A percentile compares a stretch with the other conserved stretches of the same genome.
Conservation (phyloP, 768 basidiomycete genomes). For the Podaxis sp. region DNA sequence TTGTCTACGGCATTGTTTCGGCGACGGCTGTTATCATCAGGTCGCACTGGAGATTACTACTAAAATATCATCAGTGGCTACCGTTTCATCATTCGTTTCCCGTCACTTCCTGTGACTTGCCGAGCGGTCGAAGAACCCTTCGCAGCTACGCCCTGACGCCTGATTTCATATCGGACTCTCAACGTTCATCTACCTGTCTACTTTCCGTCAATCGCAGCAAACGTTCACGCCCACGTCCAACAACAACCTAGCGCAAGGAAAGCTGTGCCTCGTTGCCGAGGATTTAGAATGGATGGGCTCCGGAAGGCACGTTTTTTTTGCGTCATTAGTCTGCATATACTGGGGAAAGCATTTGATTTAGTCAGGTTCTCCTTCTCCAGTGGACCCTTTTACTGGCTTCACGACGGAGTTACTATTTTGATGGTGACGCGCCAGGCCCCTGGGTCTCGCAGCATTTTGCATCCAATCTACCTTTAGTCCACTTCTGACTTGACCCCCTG, state of each 20-base stretch:
- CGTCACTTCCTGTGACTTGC: not conserved
- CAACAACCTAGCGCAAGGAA: not conserved
- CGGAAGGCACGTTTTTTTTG: not conserved
- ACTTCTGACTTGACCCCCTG: not conserved
- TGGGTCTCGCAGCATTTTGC: not conserved
- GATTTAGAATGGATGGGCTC: not conserved
- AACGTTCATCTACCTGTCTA: conserved; percentile 2
- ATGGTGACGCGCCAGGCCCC: not conserved
- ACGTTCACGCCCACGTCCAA: not conserved
- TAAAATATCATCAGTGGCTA: not conserved
- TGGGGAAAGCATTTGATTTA: not conserved
- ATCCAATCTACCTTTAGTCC: not conserved
- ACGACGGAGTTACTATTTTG: conserved; percentile 9
- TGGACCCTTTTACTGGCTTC: not conserved
- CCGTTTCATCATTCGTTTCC: not conserved
- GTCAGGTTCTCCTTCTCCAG: not conserved
- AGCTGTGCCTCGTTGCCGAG: not conserved
- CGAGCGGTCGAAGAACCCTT: conserved; percentile 9
- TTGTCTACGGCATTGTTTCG: not conserved
- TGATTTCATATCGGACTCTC: conserved; percentile 13
- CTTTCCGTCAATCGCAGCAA: conserved; percentile 3
- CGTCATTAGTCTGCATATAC: not conserved
- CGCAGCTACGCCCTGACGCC: not conserved
- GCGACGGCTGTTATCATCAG: not conserved
- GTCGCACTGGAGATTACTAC: not conserved